Evolutionary conservation across 768 basidiomycete genomes (phyloP).

Genomic region (Boletellus ananiceps): DNA sequence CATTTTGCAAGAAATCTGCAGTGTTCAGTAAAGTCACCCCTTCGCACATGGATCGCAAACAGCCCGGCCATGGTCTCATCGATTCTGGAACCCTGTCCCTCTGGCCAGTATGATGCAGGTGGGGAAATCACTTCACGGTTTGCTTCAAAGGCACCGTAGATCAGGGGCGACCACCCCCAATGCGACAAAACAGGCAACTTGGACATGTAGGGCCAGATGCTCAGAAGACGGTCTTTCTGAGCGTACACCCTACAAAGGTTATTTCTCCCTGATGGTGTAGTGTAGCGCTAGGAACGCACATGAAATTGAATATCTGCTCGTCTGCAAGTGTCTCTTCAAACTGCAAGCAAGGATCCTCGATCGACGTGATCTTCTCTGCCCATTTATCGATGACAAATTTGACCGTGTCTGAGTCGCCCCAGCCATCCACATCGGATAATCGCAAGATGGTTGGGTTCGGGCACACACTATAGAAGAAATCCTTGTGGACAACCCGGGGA

Average conservation of each 20-base stretch:
- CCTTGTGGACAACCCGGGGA: constrained; percentile 33
- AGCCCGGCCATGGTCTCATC: constrained; percentile 30
- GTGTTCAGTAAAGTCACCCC: constrained; percentile 45
- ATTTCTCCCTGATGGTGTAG: neutral
- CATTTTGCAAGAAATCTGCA: constrained; percentile 36
- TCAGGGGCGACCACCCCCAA: constrained; percentile 34
- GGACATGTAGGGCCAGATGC: constrained; percentile 33
- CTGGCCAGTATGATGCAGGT: constrained; percentile 9
- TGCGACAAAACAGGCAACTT: constrained; percentile 30
- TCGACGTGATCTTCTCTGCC: constrained; percentile 29
- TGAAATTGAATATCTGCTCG: constrained; percentile 14
- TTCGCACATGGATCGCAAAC: constrained; percentile 45
- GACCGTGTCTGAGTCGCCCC: constrained; percentile 22
- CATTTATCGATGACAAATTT: constrained; percentile 32
- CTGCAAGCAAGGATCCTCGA: constrained; percentile 38
- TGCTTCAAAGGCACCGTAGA: constrained; percentile 25
- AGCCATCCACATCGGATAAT: constrained; percentile 22
- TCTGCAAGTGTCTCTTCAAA: constrained; percentile 22
- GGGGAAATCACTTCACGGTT: constrained; percentile 18
- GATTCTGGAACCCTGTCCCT: neutral
- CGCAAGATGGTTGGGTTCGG: constrained; percentile 32
- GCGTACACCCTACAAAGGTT: constrained; percentile 26
- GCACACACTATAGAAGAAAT: constrained; percentile 37
- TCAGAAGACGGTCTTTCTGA: constrained; percentile 25
- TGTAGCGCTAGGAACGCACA: constrained; percentile 6